Percentiles rank a stretch among this genome's conserved stretches.
These are phyloP conservation scores for Starmerella scarabaei DNA, from an alignment of 805 yeast species.

Conservation along the genomic window DNA sequence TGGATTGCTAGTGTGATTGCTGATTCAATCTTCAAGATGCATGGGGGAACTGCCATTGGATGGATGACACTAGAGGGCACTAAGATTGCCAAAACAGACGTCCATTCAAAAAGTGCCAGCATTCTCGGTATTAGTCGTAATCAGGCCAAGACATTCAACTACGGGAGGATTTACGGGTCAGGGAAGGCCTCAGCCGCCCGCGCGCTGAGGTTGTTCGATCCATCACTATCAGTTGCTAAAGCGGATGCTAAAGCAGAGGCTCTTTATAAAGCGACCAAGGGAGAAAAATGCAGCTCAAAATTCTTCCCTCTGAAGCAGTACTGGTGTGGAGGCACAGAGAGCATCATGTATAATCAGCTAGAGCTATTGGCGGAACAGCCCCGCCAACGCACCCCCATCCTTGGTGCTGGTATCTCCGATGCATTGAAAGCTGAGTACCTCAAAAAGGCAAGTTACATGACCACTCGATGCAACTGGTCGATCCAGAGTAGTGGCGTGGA, in stretches of 20 bases:
- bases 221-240: constrained; percentile 48
- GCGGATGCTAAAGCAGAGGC: constrained; percentile 52
- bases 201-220: constrained; percentile 72
- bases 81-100: constrained; percentile 79
- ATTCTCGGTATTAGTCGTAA: constrained; percentile 80
- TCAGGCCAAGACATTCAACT: constrained; percentile 90
- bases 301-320: constrained; percentile 22
- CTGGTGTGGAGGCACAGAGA: constrained; percentile 80
- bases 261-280: constrained; percentile 75
- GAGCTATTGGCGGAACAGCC: constrained; percentile 77
- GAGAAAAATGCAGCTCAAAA: constrained; percentile 32
- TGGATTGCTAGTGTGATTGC: constrained; percentile 97
- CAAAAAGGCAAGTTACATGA: constrained; percentile 49
- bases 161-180: constrained; percentile 96
- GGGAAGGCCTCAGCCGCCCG: constrained; percentile 83
- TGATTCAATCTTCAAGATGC: constrained; percentile 75
- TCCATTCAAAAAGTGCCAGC: constrained; percentile 86
- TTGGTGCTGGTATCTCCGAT: constrained; percentile 86
- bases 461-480: constrained; percentile 94
- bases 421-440: constrained; percentile 61
- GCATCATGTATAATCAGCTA: constrained; percentile 75
- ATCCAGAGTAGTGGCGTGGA: constrained; percentile 98
- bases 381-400: constrained; percentile 74
- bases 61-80: constrained; percentile 99
- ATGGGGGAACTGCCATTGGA: constrained; percentile 93